Percentiles rank a stretch among this genome's conserved stretches.
These are phyloP conservation scores for Yamadazyma scolyti DNA, from an alignment of 805 yeast genomes.

Conservation along the genomic window DNA sequence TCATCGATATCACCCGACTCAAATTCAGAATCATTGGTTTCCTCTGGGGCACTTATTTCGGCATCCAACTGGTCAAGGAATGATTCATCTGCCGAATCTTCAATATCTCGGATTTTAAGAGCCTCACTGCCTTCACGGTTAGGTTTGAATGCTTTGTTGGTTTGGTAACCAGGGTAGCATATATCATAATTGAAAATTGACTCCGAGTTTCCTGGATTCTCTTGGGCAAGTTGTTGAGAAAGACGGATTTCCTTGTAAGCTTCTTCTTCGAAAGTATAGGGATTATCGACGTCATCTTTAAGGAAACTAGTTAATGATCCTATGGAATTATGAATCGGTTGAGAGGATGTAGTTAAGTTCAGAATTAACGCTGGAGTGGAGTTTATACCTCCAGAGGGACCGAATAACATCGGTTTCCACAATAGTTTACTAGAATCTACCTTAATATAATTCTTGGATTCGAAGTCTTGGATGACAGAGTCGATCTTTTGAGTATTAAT, in stretches of 20 bases:
- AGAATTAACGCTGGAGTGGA: constrained; percentile 39
- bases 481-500: constrained; percentile 46
- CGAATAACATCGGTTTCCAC: constrained; percentile 83
- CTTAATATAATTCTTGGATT: constrained; percentile 46
- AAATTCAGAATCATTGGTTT: not conserved
- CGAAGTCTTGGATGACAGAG: constrained; percentile 46
- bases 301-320: constrained; percentile 56
- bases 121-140: not conserved
- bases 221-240: too few relatives aligned
- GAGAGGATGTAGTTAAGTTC: constrained; percentile 10
- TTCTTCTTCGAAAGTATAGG: constrained; percentile 55
- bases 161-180: constrained; percentile 34
- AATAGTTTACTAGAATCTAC: constrained; percentile 53
- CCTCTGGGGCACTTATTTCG: not conserved
- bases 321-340: constrained; percentile 53
- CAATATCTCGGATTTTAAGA: constrained; percentile 1
- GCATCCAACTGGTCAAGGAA: not conserved
- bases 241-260: constrained; percentile 49
- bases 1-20: constrained; percentile 1
- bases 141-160: constrained; percentile 6
- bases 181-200: constrained; percentile 23
- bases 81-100: constrained; percentile 1
- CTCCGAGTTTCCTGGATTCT: too few relatives aligned
- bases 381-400: constrained; percentile 83
- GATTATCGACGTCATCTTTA: constrained; percentile 66